Evolutionary conservation across 1,284 basidiomycete species (phyloP), one percentile per base, ranked within the genome.

Genomic region (Ganoderma multipileum): DNA sequence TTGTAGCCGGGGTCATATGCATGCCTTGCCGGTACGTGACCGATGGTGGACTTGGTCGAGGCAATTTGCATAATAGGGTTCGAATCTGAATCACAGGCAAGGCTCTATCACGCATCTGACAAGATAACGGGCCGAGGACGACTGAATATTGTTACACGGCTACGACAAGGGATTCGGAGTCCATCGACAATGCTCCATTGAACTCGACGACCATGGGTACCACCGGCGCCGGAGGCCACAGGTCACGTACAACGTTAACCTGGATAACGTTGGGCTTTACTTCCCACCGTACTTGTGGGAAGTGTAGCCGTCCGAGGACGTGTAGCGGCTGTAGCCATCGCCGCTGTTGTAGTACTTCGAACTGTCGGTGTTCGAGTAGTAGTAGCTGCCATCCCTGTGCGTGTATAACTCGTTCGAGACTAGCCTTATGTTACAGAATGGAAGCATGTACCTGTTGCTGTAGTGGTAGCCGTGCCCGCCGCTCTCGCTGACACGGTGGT

Each of bases 281-380:
- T 55, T 55, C 28, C 16, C 16, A 16, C 52, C 52, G 28, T 23
- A 42, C 57, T 47, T 20, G 14, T 33, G 1, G 33, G 64, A 20
- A 11, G 52, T 55, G 52, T 20, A 55, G 28, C 52, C 52, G 30
- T 6, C 28, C 38, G 61, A 41, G 18, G 66, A 41, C 3, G 57
- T 63, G 61, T 67, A 59, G 14, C 54, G 28, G 61, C 54, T 41
- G 66, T 67, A 63, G 1, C 66, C 66, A 18, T 5, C 23, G 54
- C 54, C 61, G 26, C 54, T 63, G 47, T 66, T 66, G 39, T 63
- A 67, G 66, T 63, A 67, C 38, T 41, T 44, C 14, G 66, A 67
- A 23, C 61, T 54, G 36, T 67, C 39, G 42, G 47, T 62, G 61
- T 63, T 63, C 41, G 38, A 50, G 28, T 67, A 62, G 57, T 67